Evolutionary conservation across 225 moss, liverwort and hornwort species (phyloP).

Genomic region (Bryoerythrophyllum caledonicum): DNA sequence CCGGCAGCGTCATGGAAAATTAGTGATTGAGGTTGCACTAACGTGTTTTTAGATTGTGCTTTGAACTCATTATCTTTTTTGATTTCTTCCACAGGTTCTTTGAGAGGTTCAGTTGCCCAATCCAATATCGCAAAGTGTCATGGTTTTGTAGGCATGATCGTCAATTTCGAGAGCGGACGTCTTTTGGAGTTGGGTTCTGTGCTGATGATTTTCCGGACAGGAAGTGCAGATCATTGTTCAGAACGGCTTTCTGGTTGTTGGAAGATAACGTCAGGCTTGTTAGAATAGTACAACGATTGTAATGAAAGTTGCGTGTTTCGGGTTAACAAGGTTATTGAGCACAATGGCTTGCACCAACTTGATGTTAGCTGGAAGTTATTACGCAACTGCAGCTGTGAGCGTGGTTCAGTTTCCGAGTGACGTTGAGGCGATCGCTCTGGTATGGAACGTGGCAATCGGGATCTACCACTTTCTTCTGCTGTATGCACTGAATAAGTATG

Average conservation of each 20-base stretch:
- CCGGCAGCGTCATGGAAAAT: slow-evolving; percentile 14
- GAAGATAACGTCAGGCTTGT: neutral
- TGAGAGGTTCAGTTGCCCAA: neutral
- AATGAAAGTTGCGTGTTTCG: slow-evolving; percentile 6
- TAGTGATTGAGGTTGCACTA: no score
- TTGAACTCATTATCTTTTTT: slow-evolving; percentile 2
- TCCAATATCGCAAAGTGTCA: neutral
- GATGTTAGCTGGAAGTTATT: slow-evolving; percentile 29
- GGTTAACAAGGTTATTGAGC: slow-evolving; percentile 9
- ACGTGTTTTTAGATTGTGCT: neutral
- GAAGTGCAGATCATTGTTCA: neutral
- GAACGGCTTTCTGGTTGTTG: slow-evolving; percentile 15
- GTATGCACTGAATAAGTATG: slow-evolving; percentile 44
- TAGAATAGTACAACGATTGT: neutral
- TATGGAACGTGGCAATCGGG: slow-evolving; percentile 47
- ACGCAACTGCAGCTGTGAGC: slow-evolving; percentile 24
- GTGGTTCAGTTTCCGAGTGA: slow-evolving; percentile 18
- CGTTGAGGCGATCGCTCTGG: slow-evolving; percentile 25
- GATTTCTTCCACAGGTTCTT: slow-evolving; percentile 14
- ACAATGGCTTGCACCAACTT: slow-evolving; percentile 22
- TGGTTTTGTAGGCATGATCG: slow-evolving; percentile 6
- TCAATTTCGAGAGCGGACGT: neutral
- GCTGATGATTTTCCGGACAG: slow-evolving; percentile 1
- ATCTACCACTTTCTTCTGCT: slow-evolving; percentile 49
- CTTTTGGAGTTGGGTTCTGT: slow-evolving; percentile 16